Evolutionary conservation across 495 filamentous ascomycete species (phyloP), one percentile per base, ranked within the genome.

Genomic region (Parachaetomium inaequale): DNA sequence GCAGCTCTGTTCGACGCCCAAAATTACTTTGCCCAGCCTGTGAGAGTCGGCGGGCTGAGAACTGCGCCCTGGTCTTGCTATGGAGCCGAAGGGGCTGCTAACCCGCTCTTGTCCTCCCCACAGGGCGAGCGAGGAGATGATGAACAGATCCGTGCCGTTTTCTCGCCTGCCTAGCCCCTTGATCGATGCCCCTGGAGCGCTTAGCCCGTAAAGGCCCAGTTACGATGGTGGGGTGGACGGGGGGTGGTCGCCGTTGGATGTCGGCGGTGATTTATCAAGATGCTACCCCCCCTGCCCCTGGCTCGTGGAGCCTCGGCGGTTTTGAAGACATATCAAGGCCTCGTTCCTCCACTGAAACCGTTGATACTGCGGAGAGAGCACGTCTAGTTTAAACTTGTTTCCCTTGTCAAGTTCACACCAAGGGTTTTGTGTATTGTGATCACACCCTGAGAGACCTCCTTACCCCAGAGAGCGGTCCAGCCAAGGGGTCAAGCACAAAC

Each of bases 201-300:
- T 55, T 59, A 36, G n/a, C 51, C 38, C 50, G 50, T 52, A 56
- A 47, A 57, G 55, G 63, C 43, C 58, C 54, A 43, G n/a, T 43
- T 55, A 43, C 34, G 38, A 58, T 57, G 42, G 62, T 36, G 59
- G 36, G 38, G 26, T 5, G 15, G 25, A 21, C 26, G 17, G 40
- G 8, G 11, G 2, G 34, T 43, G 10, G n/a, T 19, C 43, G 31
- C 42, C 55, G 45, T 43, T 52, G 36, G 36, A 34, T 34, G 55
- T 21, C 7, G 62, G 7, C 36, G 3, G 28, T 31, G 43, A 53
- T 58, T 64, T 67, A 64, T 66, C 50, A 63, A 36, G 42, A 36
- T 46, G 46, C 14, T 38, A 21, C 25, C 31, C 54, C n/a, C 61
- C 29, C 38, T 21, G n/a, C 43, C 47, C 26, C 23, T 34, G 25